Base-by-base conservation (phyloP, 345 rosid genomes). In the Populus davidiana region DNA sequence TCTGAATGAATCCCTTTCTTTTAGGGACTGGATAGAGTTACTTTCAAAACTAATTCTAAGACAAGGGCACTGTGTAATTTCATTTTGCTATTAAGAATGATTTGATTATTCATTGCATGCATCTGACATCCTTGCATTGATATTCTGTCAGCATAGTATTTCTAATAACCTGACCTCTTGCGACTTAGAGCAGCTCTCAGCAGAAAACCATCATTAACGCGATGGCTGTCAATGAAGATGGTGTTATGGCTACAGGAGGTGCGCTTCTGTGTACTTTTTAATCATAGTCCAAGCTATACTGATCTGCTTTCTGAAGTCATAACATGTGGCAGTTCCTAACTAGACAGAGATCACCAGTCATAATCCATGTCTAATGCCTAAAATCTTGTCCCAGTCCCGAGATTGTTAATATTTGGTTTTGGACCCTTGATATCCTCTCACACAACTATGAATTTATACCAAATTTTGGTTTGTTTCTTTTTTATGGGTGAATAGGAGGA, bases 221-320 rank as follows among this genome's bases (percentile, higher is more conserved):
- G 73, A 91, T 94, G 98, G 94, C 99, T 56, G 89, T 96, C 69
- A 94, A 92, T 59, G 95, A 96, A 79, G 99, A 96, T 27, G 99
- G 99, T 44, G 97, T 96, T 25, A 82, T 94, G 94, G 98, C 85
- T 71, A 94, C 99, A 21, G 99, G 99, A 92, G 99, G 99, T 92
- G 41, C n/a, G 86, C 50, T 39, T 50, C 41, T 17, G 12, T 54
- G 75, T 66, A 0, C 16, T 65, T 29, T 14, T 31, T 41, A 43
- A 13, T 44, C 35, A 49, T 27, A 13, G n/a, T 25, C 23, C 9
- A 18, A 49, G 16, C 59, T 72, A 31, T 10, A 20, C 44, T 67
- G 5, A 20, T 76, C 39, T 18, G 44, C 36, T 75, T 35, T 44
- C 27, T 16, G 44, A 67, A 20, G 2, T 67, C 70, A 38, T 67